Base-by-base conservation (phyloP, 2,329 filamentous ascomycete genomes). In the Cercospora janseana region DNA sequence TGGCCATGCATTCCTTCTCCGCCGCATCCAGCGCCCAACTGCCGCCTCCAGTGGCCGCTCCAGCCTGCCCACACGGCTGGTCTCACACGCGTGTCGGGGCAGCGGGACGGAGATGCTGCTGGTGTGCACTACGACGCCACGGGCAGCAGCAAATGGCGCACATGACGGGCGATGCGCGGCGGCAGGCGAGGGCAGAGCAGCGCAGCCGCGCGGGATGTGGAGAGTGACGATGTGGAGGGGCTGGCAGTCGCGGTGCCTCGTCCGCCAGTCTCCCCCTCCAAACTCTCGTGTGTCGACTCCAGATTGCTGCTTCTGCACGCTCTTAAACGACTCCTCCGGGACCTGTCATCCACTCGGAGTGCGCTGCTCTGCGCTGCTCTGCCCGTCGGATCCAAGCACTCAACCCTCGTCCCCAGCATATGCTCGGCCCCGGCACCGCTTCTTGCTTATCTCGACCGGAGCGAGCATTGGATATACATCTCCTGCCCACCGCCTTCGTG, bases 201-300 rank as follows among this genome's bases (percentile, higher is more conserved):
- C 12, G 28, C 43, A 46, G 43, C 21, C 15, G 12, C 23, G 32
- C 44, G 44, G 44, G 44, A 47, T 47, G 46, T 43, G 46, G 46
- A 43, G 38, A 46, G 44, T 38, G 44, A 26, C 16, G n/a, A 46
- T 46, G 46, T 49, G 46, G 46, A 49, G 46, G 46, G 46, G 46
- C 46, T 42, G 21, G 23, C 37, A n/a, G n/a, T n/a, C n/a, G n/a
- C n/a, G n/a, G n/a, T n/a, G n/a, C n/a, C n/a, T n/a, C n/a, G n/a
- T n/a, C n/a, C 35, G 12, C 23, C n/a, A 34, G 15, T 49, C 46
- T 27, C 34, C 46, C 27, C 26, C 27, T 38, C 46, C 34, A 23
- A 42, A 42, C 46, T 35, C 46, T 49, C 38, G 27, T 34, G 38
- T 43, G 27, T 42, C 37, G n/a, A 21, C 26, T 23, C 26, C n/a